A percentile compares a stretch with the other conserved stretches of the same genome.
These are phyloP conservation scores for Telopea speciosissima DNA, from an alignment of 177 flowering plant genomes.

Conservation along the genomic window DNA sequence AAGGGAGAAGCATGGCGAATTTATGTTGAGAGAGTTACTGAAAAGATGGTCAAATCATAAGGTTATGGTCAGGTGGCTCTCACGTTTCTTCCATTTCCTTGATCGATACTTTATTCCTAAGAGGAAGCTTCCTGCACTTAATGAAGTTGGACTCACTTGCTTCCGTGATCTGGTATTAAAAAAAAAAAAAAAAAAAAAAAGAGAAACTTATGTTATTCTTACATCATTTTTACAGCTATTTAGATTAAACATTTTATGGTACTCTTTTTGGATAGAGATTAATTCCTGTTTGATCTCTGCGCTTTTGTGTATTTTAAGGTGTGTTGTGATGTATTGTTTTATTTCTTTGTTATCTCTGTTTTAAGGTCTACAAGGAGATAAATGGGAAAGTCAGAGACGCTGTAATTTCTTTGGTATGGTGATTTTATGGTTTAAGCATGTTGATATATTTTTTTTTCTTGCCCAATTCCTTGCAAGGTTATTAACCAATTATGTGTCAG, in stretches of 20 bases:
- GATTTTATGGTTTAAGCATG: not conserved
- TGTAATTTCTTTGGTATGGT: not conserved
- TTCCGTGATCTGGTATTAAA: not conserved
- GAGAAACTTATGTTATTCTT: too few species aligned
- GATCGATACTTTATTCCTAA: not conserved
- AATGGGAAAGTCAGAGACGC: not conserved
- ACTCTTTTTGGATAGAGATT: not conserved
- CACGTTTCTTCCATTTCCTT: not conserved
- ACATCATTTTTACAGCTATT: not conserved
- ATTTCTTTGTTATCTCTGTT: not conserved
- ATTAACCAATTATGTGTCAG: constrained; percentile 22
- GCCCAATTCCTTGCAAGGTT: not conserved
- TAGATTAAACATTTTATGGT: not conserved
- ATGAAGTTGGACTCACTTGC: constrained; percentile 2
- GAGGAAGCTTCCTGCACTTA: not conserved
- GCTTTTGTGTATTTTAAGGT: not conserved
- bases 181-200: not conserved
- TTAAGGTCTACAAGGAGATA: constrained; percentile 1
- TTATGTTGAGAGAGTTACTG: not conserved
- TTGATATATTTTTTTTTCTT: not conserved
- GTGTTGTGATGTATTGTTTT: not conserved
- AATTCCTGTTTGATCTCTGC: not conserved
- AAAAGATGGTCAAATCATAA: not conserved
- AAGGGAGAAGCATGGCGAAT: not conserved
- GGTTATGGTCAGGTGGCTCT: not conserved